Percentiles rank a stretch among this genome's conserved stretches.
phyloP scores from a whole-genome alignment of 1,284 basidiomycete genomes.

The Trichosporon coremiiforme region DNA sequence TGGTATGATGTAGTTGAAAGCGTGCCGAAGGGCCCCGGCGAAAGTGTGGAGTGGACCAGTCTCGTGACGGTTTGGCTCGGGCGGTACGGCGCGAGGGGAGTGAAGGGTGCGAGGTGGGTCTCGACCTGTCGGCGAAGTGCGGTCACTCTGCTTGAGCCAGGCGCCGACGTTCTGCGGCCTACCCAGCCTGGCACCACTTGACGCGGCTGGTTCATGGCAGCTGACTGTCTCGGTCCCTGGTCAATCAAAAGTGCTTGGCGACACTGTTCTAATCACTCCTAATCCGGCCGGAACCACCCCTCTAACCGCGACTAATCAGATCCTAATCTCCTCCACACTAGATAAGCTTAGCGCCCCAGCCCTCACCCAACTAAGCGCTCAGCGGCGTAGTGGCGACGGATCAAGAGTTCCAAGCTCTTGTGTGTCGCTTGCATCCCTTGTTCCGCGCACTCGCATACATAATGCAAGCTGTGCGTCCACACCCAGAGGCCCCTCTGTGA shows the following conservation, averaged over 20 bases:
- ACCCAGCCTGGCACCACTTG: not conserved
- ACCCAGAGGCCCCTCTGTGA: not conserved
- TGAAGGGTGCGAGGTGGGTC: not conserved
- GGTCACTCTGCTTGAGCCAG: not conserved
- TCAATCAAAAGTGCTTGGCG: not conserved
- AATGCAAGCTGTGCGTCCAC: not conserved
- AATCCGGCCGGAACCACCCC: slow-evolving; percentile 9
- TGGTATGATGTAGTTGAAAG: slow-evolving; percentile 4
- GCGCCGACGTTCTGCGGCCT: not conserved
- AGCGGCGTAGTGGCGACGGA: not conserved
- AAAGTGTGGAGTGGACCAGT: not conserved
- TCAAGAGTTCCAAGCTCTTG: slow-evolving; percentile 2
- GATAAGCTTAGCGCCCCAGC: slow-evolving; percentile 10
- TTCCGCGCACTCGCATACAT: not conserved
- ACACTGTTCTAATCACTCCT: not conserved
- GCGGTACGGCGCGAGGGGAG: not conserved
- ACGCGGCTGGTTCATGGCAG: not conserved
- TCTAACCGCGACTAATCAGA: slow-evolving; percentile 3
- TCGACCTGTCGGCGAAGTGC: slow-evolving; percentile 11
- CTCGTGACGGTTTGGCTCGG: slow-evolving; percentile 8
- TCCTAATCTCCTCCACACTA: not conserved
- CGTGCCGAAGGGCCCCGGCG: not conserved
- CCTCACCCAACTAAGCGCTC: slow-evolving; percentile 3
- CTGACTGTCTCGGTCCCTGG: not conserved
- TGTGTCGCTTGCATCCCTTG: slow-evolving; percentile 4